These are phyloP conservation scores for Colletotrichum falcatum DNA, from an alignment of 2,329 filamentous ascomycete species.

Conservation along the genomic window DNA sequence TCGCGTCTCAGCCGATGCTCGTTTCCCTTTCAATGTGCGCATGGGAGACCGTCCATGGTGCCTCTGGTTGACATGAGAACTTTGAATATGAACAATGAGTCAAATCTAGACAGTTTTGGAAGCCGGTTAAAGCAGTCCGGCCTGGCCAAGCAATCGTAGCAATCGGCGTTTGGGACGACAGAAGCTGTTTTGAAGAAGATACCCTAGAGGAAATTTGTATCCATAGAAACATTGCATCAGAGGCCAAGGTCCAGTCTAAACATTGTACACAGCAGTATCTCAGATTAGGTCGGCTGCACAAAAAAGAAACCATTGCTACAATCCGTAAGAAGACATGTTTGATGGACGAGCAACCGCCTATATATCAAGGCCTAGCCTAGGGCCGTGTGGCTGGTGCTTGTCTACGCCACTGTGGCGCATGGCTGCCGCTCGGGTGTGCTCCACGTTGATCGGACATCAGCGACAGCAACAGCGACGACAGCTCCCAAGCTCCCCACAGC, in stretches of 20 bases:
- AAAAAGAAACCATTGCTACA: neutral
- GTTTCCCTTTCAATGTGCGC: slow-evolving; percentile 87
- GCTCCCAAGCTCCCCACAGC: slow-evolving; percentile 42
- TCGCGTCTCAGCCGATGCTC: slow-evolving; percentile 68
- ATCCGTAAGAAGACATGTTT: neutral
- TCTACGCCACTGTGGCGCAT: slow-evolving; percentile 13
- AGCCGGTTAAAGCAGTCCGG: slow-evolving; percentile 33
- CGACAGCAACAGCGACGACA: slow-evolving; percentile 26
- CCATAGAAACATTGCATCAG: neutral
- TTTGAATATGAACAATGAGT: neutral
- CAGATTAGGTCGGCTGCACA: neutral
- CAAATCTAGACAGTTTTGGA: slow-evolving; percentile 23
- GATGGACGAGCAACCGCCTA: neutral
- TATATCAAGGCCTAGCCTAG: neutral
- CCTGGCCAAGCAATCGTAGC: neutral
- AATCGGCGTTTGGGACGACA: neutral
- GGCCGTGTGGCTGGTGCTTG: neutral
- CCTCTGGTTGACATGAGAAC: slow-evolving; percentile 67
- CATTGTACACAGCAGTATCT: no score
- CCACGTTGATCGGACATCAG: slow-evolving; percentile 7
- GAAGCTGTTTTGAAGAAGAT: neutral
- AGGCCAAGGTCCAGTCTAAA: neutral
- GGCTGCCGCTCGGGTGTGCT: neutral
- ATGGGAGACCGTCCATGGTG: slow-evolving; percentile 77
- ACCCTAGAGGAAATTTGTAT: neutral